A percentile compares a stretch with the other conserved stretches of the same genome.
Conservation (phyloP, 441 rosid species). For the Syzygium syzygioides region DNA sequence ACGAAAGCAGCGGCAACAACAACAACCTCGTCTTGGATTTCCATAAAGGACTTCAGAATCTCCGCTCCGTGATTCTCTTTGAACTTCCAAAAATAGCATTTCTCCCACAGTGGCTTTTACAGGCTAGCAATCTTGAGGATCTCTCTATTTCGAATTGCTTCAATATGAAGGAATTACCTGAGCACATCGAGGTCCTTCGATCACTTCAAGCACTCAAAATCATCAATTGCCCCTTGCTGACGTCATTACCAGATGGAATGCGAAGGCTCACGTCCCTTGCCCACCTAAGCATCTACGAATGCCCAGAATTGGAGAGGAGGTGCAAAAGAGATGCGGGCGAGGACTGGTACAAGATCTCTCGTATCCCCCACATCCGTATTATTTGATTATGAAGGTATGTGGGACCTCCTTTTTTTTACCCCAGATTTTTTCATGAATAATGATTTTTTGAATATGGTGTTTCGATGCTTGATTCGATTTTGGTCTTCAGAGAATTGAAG, state of each 20-base stretch:
- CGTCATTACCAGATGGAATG: background rate
- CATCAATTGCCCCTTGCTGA: background rate
- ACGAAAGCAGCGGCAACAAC: too few relatives aligned
- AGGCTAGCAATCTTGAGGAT: too few relatives aligned
- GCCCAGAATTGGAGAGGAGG: background rate
- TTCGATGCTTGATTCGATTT: too few relatives aligned
- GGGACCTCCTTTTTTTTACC: background rate
- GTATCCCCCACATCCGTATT: background rate
- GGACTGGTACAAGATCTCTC: background rate
- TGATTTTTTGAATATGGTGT: too few relatives aligned
- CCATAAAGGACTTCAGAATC: too few relatives aligned
- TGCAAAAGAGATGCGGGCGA: background rate
- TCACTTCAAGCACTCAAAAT: fast-evolving
- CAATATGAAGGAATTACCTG: background rate
- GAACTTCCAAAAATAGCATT: too few relatives aligned
- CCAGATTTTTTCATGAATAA: too few relatives aligned
- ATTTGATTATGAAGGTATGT: background rate
- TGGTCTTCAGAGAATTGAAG: too few relatives aligned
- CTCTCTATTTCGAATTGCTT: too few relatives aligned
- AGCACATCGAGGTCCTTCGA: background rate
- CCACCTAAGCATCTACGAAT: fast-evolving
- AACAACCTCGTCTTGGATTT: too few relatives aligned
- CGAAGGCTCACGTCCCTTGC: background rate
- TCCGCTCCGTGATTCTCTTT: too few relatives aligned
- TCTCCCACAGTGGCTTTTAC: too few relatives aligned